These are phyloP conservation scores for Coniferiporia sulphurascens DNA, from an alignment of 1,284 basidiomycete genomes.

Conservation along the genomic window DNA sequence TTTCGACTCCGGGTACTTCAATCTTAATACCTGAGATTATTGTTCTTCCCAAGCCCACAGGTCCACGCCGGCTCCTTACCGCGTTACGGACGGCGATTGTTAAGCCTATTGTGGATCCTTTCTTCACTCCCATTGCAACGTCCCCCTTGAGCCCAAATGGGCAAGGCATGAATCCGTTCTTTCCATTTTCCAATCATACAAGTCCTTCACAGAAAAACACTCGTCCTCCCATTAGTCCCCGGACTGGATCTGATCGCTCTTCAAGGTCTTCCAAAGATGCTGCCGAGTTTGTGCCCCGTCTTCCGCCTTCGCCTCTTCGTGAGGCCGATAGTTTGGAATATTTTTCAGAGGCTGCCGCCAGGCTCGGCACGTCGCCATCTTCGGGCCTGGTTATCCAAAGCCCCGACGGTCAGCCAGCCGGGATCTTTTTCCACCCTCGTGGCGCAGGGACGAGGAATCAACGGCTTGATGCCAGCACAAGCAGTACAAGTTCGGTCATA, in stretches of 20 bases:
- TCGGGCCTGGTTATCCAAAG: conserved; percentile 89
- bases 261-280: conserved; percentile 47
- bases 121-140: conserved; percentile 89
- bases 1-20: conserved; percentile 38
- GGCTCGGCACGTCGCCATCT: conserved; percentile 72
- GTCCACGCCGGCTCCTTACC: conserved; percentile 85
- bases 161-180: conserved; percentile 33
- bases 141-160: conserved; percentile 69
- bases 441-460: conserved; percentile 31
- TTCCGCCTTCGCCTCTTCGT: conserved; percentile 67
- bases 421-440: conserved; percentile 91
- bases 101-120: conserved; percentile 82
- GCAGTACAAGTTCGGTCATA: background rate
- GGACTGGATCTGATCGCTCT: conserved; percentile 57
- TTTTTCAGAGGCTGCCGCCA: conserved; percentile 73
- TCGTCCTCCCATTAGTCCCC: conserved; percentile 42
- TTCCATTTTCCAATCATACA: conserved; percentile 35
- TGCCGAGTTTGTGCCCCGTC: conserved; percentile 33
- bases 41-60: conserved; percentile 93
- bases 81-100: conserved; percentile 83
- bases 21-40: conserved; percentile 72
- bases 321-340: conserved; percentile 81
- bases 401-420: conserved; percentile 88
- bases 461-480: background rate
- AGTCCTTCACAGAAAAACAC: conserved; percentile 39